Percentiles rank a stretch among this genome's conserved stretches.
Evolutionary conservation across 306 rosid species (phyloP).

Genomic region (Gillenia trifoliata): DNA sequence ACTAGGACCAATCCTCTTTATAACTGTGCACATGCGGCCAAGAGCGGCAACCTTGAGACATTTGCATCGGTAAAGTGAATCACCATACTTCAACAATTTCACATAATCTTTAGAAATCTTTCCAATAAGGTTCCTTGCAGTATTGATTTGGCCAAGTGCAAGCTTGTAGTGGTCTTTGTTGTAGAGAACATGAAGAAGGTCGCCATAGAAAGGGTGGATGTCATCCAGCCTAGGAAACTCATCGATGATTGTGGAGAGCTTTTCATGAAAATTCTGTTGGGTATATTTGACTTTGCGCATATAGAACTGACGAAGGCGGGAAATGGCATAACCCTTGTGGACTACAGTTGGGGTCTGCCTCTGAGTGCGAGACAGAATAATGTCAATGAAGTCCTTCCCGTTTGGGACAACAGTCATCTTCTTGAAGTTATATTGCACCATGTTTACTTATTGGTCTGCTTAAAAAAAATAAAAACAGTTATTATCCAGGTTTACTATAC

Average conservation of each 20-base stretch:
- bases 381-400: slow-evolving; percentile 69
- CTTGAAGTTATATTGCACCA: slow-evolving; percentile 84
- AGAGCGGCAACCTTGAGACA: slow-evolving; percentile 89
- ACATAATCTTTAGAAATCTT: slow-evolving; percentile 78
- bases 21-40: slow-evolving; percentile 92
- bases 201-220: slow-evolving; percentile 81
- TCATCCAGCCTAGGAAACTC: slow-evolving; percentile 81
- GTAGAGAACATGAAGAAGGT: slow-evolving; percentile 82
- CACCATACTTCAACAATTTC: slow-evolving; percentile 77
- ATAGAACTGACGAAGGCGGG: slow-evolving; percentile 60
- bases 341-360: slow-evolving; percentile 82
- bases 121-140: slow-evolving; percentile 77
- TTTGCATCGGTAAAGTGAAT: slow-evolving; percentile 74
- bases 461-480: background rate
- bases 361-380: slow-evolving; percentile 74
- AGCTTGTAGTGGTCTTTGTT: slow-evolving; percentile 94
- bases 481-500: background rate
- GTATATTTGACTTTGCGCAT: slow-evolving; percentile 78
- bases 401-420: slow-evolving; percentile 72
- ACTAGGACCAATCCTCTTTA: slow-evolving; percentile 79
- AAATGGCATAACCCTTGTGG: slow-evolving; percentile 69
- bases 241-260: slow-evolving; percentile 69
- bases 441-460: slow-evolving; percentile 17
- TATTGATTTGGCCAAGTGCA: slow-evolving; percentile 86
- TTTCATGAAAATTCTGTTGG: slow-evolving; percentile 62